Evolutionary conservation across 306 rosid species (phyloP).

Genomic region (Leucaena leucocephala): DNA sequence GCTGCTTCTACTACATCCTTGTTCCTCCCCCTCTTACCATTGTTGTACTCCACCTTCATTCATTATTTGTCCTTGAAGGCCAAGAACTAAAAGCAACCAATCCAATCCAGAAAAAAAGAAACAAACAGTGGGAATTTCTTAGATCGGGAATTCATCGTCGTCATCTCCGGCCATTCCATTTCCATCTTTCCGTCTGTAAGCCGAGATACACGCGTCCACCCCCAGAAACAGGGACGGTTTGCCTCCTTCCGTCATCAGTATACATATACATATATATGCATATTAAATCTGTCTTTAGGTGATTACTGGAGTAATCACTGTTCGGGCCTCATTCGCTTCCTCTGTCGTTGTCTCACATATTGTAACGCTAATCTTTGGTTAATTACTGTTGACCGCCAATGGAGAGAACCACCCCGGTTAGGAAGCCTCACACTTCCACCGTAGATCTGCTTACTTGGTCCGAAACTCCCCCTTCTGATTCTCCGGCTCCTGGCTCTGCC

Average conservation of each 20-base stretch:
- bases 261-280: too few species aligned
- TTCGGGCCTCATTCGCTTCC: neutral
- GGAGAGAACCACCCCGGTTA: constrained; percentile 72
- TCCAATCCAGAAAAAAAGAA: neutral
- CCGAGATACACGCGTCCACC: constrained; percentile 15
- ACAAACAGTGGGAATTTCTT: constrained; percentile 23
- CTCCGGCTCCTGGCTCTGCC: constrained; percentile 47
- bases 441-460: constrained; percentile 84
- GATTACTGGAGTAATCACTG: constrained; percentile 8
- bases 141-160: constrained; percentile 41
- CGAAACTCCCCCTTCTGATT: constrained; percentile 54
- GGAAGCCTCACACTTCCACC: constrained; percentile 70
- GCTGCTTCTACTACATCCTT: constrained; percentile 52
- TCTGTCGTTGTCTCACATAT: neutral
- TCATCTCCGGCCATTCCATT: constrained; percentile 42
- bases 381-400: constrained; percentile 31
- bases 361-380: neutral
- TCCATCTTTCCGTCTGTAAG: neutral
- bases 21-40: constrained; percentile 21
- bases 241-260: neutral
- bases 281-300: neutral
- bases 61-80: constrained; percentile 25
- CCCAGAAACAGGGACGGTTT: constrained; percentile 31
- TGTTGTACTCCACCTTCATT: constrained; percentile 27
- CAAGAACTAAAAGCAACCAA: neutral